These are phyloP conservation scores for Parsonsia alboflavescens DNA, from an alignment of 257 asterid species.

Conservation along the genomic window DNA sequence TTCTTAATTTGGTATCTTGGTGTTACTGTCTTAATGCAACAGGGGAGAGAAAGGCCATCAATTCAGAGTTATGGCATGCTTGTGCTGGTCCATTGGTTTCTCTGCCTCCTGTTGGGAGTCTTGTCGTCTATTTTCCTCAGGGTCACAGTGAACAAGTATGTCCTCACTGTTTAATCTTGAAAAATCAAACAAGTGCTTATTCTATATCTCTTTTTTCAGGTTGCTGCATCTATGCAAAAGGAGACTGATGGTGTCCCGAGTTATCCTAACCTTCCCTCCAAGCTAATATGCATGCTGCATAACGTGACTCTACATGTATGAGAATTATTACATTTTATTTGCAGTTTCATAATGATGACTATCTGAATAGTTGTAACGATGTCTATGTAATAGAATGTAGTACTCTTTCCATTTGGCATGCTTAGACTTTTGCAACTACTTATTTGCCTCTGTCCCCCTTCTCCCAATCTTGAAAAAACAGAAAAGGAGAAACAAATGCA, in stretches of 20 bases:
- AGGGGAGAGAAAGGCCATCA: conserved; percentile 73
- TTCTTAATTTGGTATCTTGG: conserved; percentile 4
- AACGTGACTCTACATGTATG: conserved; percentile 90
- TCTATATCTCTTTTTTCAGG: conserved; percentile 37
- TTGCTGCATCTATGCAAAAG: conserved; percentile 97
- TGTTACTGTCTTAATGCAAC: conserved; percentile 13
- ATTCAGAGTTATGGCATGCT: conserved; percentile 99
- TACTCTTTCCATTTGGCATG: not conserved
- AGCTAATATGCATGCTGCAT: conserved; percentile 82
- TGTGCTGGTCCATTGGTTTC: conserved; percentile 97
- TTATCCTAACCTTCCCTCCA: conserved; percentile 93
- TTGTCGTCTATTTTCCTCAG: conserved; percentile 92
- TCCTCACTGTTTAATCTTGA: conserved; percentile 12
- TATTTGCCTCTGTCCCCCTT: not conserved
- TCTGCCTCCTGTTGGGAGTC: conserved; percentile 94
- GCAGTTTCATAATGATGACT: not conserved
- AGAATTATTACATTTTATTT: conserved; percentile 5
- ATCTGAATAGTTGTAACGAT: not conserved
- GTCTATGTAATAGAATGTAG: not conserved
- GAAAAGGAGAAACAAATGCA: not conserved
- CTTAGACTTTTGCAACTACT: not conserved
- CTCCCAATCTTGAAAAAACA: not conserved
- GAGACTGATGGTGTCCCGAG: conserved; percentile 79
- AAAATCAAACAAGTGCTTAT: not conserved
- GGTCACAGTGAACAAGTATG: conserved; percentile 98